A percentile compares a stretch with the other conserved stretches of the same genome.
Evolutionary conservation across 2,329 filamentous ascomycete species (phyloP).

Genomic region (Cladosporium velox): DNA sequence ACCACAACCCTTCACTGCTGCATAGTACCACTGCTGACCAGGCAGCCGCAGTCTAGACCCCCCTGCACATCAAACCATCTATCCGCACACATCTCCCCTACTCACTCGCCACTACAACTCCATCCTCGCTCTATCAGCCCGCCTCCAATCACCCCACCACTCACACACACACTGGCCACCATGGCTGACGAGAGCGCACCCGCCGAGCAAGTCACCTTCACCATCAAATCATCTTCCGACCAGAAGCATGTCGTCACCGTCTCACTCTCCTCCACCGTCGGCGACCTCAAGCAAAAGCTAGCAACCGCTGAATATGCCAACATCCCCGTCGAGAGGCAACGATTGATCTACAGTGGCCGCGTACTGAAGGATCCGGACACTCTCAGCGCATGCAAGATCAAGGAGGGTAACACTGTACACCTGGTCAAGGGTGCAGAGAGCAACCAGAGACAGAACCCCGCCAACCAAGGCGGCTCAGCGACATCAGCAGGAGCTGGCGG

Average conservation of each 20-base stretch:
- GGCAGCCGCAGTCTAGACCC: not conserved
- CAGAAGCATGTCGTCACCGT: slow-evolving; percentile 82
- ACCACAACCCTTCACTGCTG: not conserved
- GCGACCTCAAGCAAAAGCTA: slow-evolving; percentile 87
- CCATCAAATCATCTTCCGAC: slow-evolving; percentile 95
- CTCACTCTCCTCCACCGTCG: slow-evolving; percentile 71
- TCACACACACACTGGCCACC: slow-evolving; percentile 57
- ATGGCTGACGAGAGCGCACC: slow-evolving; percentile 58
- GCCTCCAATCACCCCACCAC: not conserved
- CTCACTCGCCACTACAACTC: not conserved
- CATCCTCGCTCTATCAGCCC: not conserved
- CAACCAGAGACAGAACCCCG: slow-evolving; percentile 65
- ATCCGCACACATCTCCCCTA: not conserved
- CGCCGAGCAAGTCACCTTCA: slow-evolving; percentile 81
- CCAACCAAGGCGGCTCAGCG: slow-evolving; percentile 48
- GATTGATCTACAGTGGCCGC: slow-evolving; percentile 94
- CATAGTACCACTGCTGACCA: not conserved
- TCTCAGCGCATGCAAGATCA: slow-evolving; percentile 86
- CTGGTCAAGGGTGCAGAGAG: slow-evolving; percentile 95
- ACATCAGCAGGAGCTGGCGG: slow-evolving; percentile 44
- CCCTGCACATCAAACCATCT: not conserved
- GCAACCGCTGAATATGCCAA: slow-evolving; percentile 79
- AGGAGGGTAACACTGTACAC: slow-evolving; percentile 92
- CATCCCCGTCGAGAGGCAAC: slow-evolving; percentile 82
- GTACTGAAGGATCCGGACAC: slow-evolving; percentile 95